Evolutionary conservation across 768 basidiomycete species (phyloP), one percentile per base, ranked within the genome.

Genomic region (Boletus vermiculosoides): DNA sequence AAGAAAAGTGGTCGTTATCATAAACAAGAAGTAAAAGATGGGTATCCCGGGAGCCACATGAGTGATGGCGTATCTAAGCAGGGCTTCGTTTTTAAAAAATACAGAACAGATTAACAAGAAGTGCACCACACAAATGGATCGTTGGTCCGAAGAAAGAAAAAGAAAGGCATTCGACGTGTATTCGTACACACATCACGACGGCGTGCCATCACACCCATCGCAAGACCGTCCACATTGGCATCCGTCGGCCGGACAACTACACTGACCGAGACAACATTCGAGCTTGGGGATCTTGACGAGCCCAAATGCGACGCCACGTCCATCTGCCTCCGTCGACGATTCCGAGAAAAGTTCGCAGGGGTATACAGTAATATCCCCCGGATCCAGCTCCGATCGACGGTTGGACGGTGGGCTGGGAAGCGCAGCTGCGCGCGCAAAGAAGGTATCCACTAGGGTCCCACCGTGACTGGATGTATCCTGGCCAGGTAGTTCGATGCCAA

Each of bases 381-480:
- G 80, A 68, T 87, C 82, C 34, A 73, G 59, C 3, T 73, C 76
- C 18, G 67, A 61, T 33, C 77, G 79, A 22, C 74, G 74, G 59
- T 76, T 69, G 7, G 61, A 55, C 4, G 85, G 84, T 1, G 83
- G 82, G 13, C 73, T 72, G n/a, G 88, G 88, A n/a, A 88, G 77
- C 6, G 84, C 72, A n/a, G 88, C 85, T 4, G 85, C 86, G 30
- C 79, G 78, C 31, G 85, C 83, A 57, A 88, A 83, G 72, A 90
- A 90, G 45, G 74, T 74, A 55, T 89, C 83, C 54, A 90, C 74
- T 65, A 78, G 77, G 58, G 65, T 78, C 20, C 61, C 62, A 41
- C 59, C 55, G 15, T 51, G 33, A 22, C 30, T 47, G 18, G 56
- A 33, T 55, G 40, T 34, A 37, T 57, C 59, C 36, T 51, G 58